Evolutionary conservation across 2,329 filamentous ascomycete genomes (phyloP), one percentile per base, ranked within the genome.

Genomic region (Aspergillus quadricinctus): DNA sequence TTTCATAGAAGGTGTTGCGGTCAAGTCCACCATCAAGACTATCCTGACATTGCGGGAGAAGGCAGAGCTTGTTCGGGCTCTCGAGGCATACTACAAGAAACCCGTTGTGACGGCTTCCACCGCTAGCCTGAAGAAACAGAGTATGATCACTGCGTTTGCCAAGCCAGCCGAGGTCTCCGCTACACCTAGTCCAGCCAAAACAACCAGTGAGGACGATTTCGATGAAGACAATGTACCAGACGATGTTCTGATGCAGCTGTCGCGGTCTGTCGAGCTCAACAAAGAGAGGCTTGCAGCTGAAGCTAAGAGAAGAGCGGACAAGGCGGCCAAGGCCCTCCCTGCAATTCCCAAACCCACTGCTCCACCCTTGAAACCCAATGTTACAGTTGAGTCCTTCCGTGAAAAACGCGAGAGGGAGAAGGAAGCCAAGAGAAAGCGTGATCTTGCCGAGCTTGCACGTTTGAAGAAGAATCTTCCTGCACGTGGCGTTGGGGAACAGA

Each of bases 31-130:
- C 21, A 83, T 87, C 61, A 87, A 84, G 65, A 96, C 92, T 1
- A 96, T 96, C 64, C 77, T 97, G 63, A 89, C 83, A 11, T 83
- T 84, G 37, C 86, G 88, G 55, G 92, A 97, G 69, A 91, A 92
- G 63, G 93, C 92, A 10, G 90, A 96, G 73, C 79, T 97, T 50
- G 80, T 84, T 53, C 75, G 81, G 52, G 82, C 84, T 19, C 70
- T 86, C n/a, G 84, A 87, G 62, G 78, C 74, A 10, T 78, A 77
- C 57, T 75, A 73, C 57, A 76, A 75, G 58, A 77, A 75, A 56
- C 73, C 76, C 8, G 74, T 78, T 49, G 71, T 78, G 43, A 71
- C 72, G 50, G 72, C 72, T 35, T 72, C 72, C 7, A 72, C 74
- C n/a, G 69, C 71, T 43, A 62, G 69, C 19, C 68, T 75, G 50